A percentile compares a stretch with the other conserved stretches of the same genome.
Conservation (phyloP, 2,329 filamentous ascomycete species). For the Scytalidium lignicola region DNA sequence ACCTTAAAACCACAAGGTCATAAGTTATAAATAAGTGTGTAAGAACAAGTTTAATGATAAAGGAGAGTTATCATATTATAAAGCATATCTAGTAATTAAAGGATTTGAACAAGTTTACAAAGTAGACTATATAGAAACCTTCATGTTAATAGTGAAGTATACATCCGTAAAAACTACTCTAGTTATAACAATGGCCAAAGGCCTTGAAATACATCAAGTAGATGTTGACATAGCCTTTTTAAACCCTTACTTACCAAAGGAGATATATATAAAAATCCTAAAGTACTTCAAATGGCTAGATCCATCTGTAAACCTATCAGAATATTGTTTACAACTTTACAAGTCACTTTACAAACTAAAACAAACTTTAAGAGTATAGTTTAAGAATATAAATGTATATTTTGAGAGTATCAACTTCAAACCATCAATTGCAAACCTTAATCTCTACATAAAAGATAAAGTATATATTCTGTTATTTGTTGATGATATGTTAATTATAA, state of each 20-base stretch:
- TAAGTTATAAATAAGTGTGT: not conserved
- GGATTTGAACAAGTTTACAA: not conserved
- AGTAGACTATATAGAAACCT: slow-evolving; percentile 1
- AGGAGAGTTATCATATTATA: not conserved
- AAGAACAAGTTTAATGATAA: not conserved
- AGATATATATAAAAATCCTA: slow-evolving; percentile 1
- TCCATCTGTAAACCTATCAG: too few relatives aligned
- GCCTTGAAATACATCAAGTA: slow-evolving; percentile 4
- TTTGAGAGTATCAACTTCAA: not conserved
- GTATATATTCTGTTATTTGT: slow-evolving; percentile 1
- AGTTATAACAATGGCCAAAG: not conserved
- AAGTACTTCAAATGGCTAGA: not conserved
- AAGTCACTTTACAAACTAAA: slow-evolving; percentile 1
- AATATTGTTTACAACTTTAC: not conserved
- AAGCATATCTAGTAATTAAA: not conserved
- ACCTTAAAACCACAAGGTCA: not conserved
- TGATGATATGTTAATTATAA: not conserved
- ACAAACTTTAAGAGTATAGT: not conserved
- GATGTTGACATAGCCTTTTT: not conserved
- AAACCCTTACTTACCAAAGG: not conserved
- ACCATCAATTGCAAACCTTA: not conserved
- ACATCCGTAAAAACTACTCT: slow-evolving; percentile 1
- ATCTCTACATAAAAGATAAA: not conserved
- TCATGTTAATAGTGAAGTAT: not conserved
- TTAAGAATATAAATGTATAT: not conserved